Evolutionary conservation across 495 filamentous ascomycete genomes (phyloP).

Genomic region (Trichocladium antarcticum): DNA sequence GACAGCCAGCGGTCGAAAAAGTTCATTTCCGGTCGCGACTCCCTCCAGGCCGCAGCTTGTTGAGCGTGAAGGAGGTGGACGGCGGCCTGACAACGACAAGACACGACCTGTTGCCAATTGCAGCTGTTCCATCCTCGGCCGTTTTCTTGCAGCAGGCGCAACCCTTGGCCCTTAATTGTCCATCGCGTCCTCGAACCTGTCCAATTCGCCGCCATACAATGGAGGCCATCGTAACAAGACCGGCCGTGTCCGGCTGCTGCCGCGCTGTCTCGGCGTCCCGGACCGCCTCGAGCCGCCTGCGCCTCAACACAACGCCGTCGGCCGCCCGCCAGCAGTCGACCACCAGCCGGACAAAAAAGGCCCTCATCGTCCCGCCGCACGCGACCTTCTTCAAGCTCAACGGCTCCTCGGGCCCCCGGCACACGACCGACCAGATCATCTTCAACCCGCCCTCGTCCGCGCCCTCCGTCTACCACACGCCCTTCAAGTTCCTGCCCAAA

Average conservation of each 20-base stretch:
- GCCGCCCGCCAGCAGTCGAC: slow-evolving; percentile 54
- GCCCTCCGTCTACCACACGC: slow-evolving; percentile 75
- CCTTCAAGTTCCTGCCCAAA: slow-evolving; percentile 75
- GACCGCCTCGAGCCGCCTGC: slow-evolving; percentile 33
- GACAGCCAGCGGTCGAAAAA: slow-evolving; percentile 12
- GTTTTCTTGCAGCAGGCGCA: background rate
- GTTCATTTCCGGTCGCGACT: slow-evolving; percentile 9
- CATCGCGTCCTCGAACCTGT: background rate
- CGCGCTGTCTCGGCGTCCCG: slow-evolving; percentile 3
- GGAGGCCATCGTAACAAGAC: slow-evolving; percentile 11
- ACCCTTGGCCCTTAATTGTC: background rate
- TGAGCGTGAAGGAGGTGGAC: slow-evolving; percentile 9
- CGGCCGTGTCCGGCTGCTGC: slow-evolving; percentile 15
- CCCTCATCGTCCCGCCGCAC: slow-evolving; percentile 62
- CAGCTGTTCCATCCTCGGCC: background rate
- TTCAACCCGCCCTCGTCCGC: slow-evolving; percentile 89
- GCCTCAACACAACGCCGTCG: slow-evolving; percentile 29
- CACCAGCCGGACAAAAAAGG: slow-evolving; percentile 57
- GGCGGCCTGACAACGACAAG: slow-evolving; percentile 3
- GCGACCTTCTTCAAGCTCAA: slow-evolving; percentile 49
- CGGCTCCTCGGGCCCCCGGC: slow-evolving; percentile 1
- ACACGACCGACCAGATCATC: slow-evolving; percentile 56
- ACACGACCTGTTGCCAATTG: background rate
- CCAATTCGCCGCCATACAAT: slow-evolving; percentile 5
- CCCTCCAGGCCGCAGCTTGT: slow-evolving; percentile 4